phyloP scores from a whole-genome alignment of 768 basidiomycete genomes.

The Ramaria sp. region DNA sequence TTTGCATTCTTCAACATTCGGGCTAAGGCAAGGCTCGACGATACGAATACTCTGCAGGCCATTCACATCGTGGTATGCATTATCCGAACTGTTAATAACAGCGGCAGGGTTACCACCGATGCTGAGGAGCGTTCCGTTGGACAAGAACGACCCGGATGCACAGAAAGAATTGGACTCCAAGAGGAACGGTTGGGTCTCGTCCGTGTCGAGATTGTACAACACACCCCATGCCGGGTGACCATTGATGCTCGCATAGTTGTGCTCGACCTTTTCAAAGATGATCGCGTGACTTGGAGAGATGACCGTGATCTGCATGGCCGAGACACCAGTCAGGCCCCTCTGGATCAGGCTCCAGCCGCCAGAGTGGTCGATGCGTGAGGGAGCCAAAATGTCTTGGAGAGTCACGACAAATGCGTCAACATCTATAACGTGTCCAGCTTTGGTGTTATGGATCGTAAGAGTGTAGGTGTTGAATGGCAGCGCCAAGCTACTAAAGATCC shows the following conservation, averaged over 20 bases:
- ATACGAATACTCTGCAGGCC: slow-evolving; percentile 16
- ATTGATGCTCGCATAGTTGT: slow-evolving; percentile 38
- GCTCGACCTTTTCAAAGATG: slow-evolving; percentile 14
- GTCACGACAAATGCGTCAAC: slow-evolving; percentile 1
- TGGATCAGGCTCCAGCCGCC: slow-evolving; percentile 10
- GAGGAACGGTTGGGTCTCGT: slow-evolving; percentile 12
- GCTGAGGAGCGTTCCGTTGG: slow-evolving; percentile 15
- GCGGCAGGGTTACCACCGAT: slow-evolving; percentile 17
- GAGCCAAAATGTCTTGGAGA: background rate
- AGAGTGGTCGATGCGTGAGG: background rate
- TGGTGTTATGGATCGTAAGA: background rate
- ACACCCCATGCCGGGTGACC: slow-evolving; percentile 69
- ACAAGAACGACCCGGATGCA: slow-evolving; percentile 15
- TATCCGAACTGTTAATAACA: slow-evolving; percentile 12
- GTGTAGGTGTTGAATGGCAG: background rate
- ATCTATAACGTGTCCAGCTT: background rate
- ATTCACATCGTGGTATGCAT: slow-evolving; percentile 12
- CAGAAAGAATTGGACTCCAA: slow-evolving; percentile 16
- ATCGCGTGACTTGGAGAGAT: slow-evolving; percentile 11
- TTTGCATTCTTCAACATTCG: background rate
- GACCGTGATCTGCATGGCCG: slow-evolving; percentile 13
- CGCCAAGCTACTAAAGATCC: background rate
- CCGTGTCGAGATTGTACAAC: slow-evolving; percentile 25
- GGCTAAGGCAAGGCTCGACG: slow-evolving; percentile 11
- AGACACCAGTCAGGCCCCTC: slow-evolving; percentile 10